These are phyloP conservation scores for Leucaena leucocephala DNA, from an alignment of 306 rosid species.

Conservation along the genomic window DNA sequence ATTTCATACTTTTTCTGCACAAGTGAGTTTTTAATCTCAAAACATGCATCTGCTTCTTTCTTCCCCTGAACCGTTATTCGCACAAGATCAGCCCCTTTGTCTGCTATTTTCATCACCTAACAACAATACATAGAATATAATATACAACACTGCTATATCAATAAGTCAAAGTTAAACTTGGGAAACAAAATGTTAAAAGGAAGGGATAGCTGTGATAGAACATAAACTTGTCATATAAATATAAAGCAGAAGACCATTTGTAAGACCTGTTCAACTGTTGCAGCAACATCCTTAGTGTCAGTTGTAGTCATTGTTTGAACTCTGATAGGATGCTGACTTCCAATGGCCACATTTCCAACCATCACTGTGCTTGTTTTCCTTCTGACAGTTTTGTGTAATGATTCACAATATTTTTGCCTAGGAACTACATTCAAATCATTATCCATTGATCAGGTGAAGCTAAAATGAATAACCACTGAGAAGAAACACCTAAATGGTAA, in stretches of 20 bases:
- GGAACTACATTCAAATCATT: slow-evolving; percentile 68
- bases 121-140: slow-evolving; percentile 36
- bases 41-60: slow-evolving; percentile 99
- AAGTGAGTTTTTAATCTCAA: slow-evolving; percentile 87
- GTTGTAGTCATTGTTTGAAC: slow-evolving; percentile 98
- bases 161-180: neutral
- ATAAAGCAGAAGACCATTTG: slow-evolving; percentile 29
- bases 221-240: slow-evolving; percentile 6
- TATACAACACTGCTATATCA: slow-evolving; percentile 24
- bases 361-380: slow-evolving; percentile 91
- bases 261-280: slow-evolving; percentile 90
- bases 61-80: slow-evolving; percentile 97
- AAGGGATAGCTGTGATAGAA: neutral
- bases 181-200: neutral
- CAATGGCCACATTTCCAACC: slow-evolving; percentile 89
- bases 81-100: slow-evolving; percentile 90
- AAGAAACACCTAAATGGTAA: slow-evolving; percentile 1
- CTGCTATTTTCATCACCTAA: slow-evolving; percentile 95
- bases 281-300: slow-evolving; percentile 92
- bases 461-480: slow-evolving; percentile 23
- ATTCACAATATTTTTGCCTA: slow-evolving; percentile 91
- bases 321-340: slow-evolving; percentile 96
- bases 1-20: slow-evolving; percentile 75
- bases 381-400: slow-evolving; percentile 77
- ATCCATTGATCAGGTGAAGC: slow-evolving; percentile 40